These are phyloP conservation scores for Eimeria acervulina DNA, from an alignment of 169 alveolate genomes.

Conservation along the genomic window DNA sequence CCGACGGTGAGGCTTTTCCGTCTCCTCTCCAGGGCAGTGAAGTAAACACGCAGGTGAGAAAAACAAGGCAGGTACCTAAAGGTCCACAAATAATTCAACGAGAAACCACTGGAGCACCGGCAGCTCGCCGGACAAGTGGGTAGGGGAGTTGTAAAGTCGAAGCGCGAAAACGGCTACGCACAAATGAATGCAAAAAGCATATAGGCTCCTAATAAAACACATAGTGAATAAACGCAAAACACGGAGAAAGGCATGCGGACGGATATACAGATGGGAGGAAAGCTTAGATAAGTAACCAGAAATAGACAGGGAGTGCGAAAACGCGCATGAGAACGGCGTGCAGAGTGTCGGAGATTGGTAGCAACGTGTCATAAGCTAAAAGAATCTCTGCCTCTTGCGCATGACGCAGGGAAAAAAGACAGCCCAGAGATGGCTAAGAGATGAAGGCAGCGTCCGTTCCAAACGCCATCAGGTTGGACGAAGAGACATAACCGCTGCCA, in stretches of 20 bases:
- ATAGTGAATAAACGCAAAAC: neutral
- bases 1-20: slow-evolving; percentile 10
- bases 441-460: neutral
- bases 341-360: neutral
- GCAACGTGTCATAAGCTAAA: neutral
- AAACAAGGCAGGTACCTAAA: slow-evolving; percentile 24
- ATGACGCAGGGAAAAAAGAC: neutral
- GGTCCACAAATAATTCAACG: neutral
- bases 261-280: neutral
- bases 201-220: neutral
- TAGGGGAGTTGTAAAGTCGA: neutral
- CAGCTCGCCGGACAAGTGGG: neutral
- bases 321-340: neutral
- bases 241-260: neutral
- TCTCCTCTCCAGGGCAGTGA: slow-evolving; percentile 49
- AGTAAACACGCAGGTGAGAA: slow-evolving; percentile 2
- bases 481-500: neutral
- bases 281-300: neutral
- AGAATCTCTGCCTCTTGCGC: neutral
- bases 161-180: neutral
- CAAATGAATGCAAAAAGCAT: neutral
- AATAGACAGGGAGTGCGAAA: neutral
- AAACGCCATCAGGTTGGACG: neutral
- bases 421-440: neutral
- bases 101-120: neutral